phyloP scores from a whole-genome alignment of 2,329 filamentous ascomycete genomes.

The Fusarium zealandicum region DNA sequence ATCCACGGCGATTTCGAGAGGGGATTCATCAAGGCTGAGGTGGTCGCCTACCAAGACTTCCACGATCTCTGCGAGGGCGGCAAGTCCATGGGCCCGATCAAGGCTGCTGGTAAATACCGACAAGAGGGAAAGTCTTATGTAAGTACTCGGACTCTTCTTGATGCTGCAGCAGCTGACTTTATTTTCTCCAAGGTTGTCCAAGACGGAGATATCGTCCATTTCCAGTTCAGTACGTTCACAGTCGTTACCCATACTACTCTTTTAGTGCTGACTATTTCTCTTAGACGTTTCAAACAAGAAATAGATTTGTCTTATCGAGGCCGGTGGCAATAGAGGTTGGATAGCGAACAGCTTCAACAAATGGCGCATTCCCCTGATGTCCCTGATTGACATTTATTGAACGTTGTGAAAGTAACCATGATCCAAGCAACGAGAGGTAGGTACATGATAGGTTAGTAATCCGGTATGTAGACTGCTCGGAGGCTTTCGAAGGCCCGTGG shows the following conservation, averaged over 20 bases:
- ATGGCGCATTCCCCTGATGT: neutral
- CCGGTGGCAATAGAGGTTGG: neutral
- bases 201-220: conserved; percentile 54
- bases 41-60: conserved; percentile 55
- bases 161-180: conserved; percentile 28
- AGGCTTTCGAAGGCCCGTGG: too few species aligned
- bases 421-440: too few species aligned
- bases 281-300: conserved; percentile 37
- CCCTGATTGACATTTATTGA: too few species aligned
- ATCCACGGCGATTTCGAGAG: conserved; percentile 54
- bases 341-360: conserved; percentile 5
- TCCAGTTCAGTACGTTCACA: conserved; percentile 51
- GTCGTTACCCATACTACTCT: neutral
- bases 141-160: conserved; percentile 2
- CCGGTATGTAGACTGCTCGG: too few species aligned
- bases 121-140: conserved; percentile 55
- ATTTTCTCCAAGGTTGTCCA: conserved; percentile 46
- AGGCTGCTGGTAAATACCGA: conserved; percentile 54
- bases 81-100: conserved; percentile 55
- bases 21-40: conserved; percentile 56
- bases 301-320: conserved; percentile 13
- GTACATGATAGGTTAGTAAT: too few species aligned
- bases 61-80: conserved; percentile 52
- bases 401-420: too few species aligned
- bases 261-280: conserved; percentile 7